Base-by-base conservation (phyloP, 2,329 filamentous ascomycete genomes). In the Mariannaea sp. region DNA sequence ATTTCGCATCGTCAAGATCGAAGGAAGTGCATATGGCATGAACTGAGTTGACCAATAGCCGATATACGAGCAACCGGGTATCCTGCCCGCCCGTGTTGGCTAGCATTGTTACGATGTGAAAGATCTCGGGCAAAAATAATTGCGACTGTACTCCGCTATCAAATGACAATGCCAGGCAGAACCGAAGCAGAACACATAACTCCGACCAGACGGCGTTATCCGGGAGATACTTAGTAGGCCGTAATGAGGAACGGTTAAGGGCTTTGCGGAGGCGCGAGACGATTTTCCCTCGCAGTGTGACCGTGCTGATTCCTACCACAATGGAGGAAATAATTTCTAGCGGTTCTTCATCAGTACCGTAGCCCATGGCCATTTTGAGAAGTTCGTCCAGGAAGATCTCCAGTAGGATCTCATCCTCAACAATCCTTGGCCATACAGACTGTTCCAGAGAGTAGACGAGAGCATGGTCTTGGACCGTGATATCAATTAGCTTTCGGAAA, bases 171-270 rank as follows among this genome's bases (percentile, higher is more conserved):
- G 84, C 81, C 12, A 88, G 73, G 56, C 84, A 87, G 58, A 89
- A 85, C 39, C 85, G 82, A 42, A 89, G 73, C 26, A 89, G 73
- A 39, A 88, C 78, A 65, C 85, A 87, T 22, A 89, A 83, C 68
- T 89, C 86, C n/a, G 78, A 72, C 86, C 86, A 89, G 7, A 87
- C 84, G 2, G 80, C 77, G 59, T 88, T 88, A 54, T 89, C 86
- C 7, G 84, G 81, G 2, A 89, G 74, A 45, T 81, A 76, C 59
- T 82, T 82, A 1, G 85, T 88, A n/a, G 85, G 84, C 30, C 85
- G 78, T 46, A 87, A 72, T 1, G 85, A 88, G 5, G 85, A 86
- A 53, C 85, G 78, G 62, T 87, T 88, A 40, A 89, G 72, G 2
- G 84, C 83, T 69, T 88, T 89, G 39, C 86, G 79, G 33, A 89